Conservation (phyloP, 2,329 filamentous ascomycete species). For the Trichoderma semiorbis region DNA sequence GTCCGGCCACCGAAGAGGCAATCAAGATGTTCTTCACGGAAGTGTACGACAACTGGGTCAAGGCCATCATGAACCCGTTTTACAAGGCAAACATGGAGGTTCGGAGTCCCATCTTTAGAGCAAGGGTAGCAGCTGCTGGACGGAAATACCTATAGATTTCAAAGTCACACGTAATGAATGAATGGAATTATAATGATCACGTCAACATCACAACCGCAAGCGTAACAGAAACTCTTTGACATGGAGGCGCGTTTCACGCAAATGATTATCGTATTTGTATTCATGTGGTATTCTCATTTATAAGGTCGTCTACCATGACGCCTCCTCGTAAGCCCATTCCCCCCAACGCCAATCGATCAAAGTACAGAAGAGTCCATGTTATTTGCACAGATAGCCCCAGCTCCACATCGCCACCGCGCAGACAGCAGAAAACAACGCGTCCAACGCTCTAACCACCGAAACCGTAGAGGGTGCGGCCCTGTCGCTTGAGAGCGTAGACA, state of each 20-base stretch:
- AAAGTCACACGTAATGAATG: neutral
- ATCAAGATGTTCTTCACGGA: conserved; percentile 92
- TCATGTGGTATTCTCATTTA: conserved; percentile 22
- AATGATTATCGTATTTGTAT: conserved; percentile 17
- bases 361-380: conserved; percentile 20
- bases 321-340: conserved; percentile 33
- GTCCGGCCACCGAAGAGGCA: conserved; percentile 89
- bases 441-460: conserved; percentile 70
- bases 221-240: neutral
- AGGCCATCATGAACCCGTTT: conserved; percentile 96
- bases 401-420: conserved; percentile 18
- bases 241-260: neutral
- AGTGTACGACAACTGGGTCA: conserved; percentile 95
- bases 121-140: conserved; percentile 78
- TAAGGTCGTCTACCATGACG: conserved; percentile 35
- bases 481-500: conserved; percentile 65
- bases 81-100: conserved; percentile 84
- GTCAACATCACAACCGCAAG: neutral
- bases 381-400: conserved; percentile 17
- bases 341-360: conserved; percentile 31
- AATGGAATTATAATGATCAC: conserved; percentile 14
- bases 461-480: conserved; percentile 77
- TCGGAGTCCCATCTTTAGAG: conserved; percentile 79
- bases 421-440: conserved; percentile 19
- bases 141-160: conserved; percentile 76